phyloP scores from a whole-genome alignment of 2,329 filamentous ascomycete genomes.

The Emmonsiellopsis sp. region DNA sequence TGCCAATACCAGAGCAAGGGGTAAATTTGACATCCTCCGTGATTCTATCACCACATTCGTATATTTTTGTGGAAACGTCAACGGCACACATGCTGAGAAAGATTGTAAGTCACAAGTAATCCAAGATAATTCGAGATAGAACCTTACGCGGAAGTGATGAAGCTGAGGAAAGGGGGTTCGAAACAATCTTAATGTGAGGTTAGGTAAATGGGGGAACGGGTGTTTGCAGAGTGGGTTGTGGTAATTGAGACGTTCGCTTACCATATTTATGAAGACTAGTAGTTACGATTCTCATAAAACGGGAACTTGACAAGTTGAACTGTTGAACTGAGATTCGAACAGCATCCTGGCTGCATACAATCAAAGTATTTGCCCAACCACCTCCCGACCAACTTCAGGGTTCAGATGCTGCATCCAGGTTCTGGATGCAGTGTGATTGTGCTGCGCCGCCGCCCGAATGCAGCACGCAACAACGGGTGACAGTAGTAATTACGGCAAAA shows the following conservation, averaged over 20 bases:
- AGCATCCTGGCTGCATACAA: background rate
- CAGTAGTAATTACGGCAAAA: no score
- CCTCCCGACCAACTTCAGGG: no score
- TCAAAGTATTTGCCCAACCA: no score
- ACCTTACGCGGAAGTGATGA: slow-evolving; percentile 2
- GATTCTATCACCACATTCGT: slow-evolving; percentile 3
- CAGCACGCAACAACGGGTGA: no score
- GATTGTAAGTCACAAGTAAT: slow-evolving; percentile 2
- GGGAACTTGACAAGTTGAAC: background rate
- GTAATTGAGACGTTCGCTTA: background rate
- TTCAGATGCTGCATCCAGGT: no score
- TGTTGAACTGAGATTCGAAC: background rate
- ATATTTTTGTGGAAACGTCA: slow-evolving; percentile 4
- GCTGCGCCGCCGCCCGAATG: no score
- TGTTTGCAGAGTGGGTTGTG: background rate
- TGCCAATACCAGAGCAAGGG: slow-evolving; percentile 1
- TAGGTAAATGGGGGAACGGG: background rate
- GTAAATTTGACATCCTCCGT: slow-evolving; percentile 3
- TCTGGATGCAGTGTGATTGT: no score
- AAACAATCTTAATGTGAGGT: slow-evolving; percentile 1
- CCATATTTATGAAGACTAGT: background rate
- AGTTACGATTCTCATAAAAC: background rate
- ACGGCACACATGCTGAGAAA: slow-evolving; percentile 4
- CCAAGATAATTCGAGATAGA: background rate
- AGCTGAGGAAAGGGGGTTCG: slow-evolving; percentile 1